Evolutionary conservation across 192 early-diverging fungal genomes (phyloP), one percentile per base, ranked within the genome.

Genomic region (Rhizophagus clarus): DNA sequence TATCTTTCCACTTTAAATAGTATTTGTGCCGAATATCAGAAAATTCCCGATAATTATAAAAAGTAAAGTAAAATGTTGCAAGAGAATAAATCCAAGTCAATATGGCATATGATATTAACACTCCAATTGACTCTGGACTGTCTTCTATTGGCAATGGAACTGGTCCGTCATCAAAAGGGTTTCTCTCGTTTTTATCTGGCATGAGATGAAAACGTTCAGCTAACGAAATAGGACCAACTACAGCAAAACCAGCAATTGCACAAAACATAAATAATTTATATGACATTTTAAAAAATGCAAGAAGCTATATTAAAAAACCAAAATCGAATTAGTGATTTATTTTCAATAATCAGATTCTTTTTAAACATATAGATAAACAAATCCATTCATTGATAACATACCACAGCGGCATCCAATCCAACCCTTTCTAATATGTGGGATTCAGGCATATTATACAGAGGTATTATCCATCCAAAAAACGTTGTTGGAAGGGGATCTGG

Each of bases 381-480:
- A 24, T 26, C 31, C 20, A 61, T 34, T 61, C 31, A 74, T 37
- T 20, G 2, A 14, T 24, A 34, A 24, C 24, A 29, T 86, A 88
- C 88, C 83, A 90, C 87, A 7, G 83, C 89, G 56, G 89, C 89
- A 82, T 90, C 89, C 31, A 90, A 81, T 32, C 89, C 89, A 4
- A 88, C 88, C 72, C 82, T 82, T 10, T 90, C 87, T 10, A 90
- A 63, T 14, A 90, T 42, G 24, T 81, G 85, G 0, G 81, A 61
- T 73, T 90, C 83, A 24, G 83, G 76, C 10, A 88, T 87, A 26
- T 76, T 67, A 3, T 87, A 22, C 63, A 90, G 72, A 31, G 87
- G 84, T 11, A 82, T 63, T 69, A 90, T 85, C 89, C 89, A 90
- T 37, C 86, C 88, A 79, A 90, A 87, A 68, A 88, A 87, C n/a